phyloP scores from a whole-genome alignment of 2,329 filamentous ascomycete genomes.

The Exutisphaerella laricina region DNA sequence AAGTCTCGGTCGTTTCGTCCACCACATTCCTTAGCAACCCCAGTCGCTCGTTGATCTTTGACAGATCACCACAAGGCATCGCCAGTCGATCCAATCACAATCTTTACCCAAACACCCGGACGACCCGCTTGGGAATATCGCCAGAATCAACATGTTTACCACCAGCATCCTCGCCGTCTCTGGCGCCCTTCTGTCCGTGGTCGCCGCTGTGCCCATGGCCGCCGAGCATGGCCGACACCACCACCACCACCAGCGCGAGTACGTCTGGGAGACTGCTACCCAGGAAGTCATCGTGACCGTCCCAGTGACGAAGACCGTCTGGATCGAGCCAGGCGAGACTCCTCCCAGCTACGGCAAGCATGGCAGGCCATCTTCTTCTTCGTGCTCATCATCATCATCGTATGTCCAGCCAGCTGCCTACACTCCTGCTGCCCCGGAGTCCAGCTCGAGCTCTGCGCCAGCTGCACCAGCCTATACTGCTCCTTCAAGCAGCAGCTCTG shows the following conservation, averaged over 20 bases:
- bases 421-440: conserved; percentile 14
- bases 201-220: conserved; percentile 29
- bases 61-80: conserved; percentile 22
- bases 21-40: conserved; percentile 20
- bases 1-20: conserved; percentile 19
- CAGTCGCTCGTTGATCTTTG: conserved; percentile 25
- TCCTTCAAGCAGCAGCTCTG: conserved; percentile 5
- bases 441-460: conserved; percentile 5
- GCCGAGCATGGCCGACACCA: conserved; percentile 16
- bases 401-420: conserved; percentile 6
- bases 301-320: conserved; percentile 46
- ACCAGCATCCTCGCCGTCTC: conserved; percentile 28
- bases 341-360: conserved; percentile 20
- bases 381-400: no score
- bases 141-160: conserved; percentile 26
- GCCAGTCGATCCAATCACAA: conserved; percentile 19
- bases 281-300: conserved; percentile 47
- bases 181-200: conserved; percentile 28
- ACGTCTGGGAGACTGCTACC: conserved; percentile 48
- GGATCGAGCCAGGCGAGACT: conserved; percentile 35
- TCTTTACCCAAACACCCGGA: conserved; percentile 15
- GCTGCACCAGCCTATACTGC: conserved; percentile 9
- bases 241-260: conserved; percentile 35
- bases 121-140: conserved; percentile 10
- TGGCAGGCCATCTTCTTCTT: conserved; percentile 9